Percentiles rank a stretch among this genome's conserved stretches.
Evolutionary conservation across 2,329 filamentous ascomycete species (phyloP).

Genomic region (Sporothrix schenckii): DNA sequence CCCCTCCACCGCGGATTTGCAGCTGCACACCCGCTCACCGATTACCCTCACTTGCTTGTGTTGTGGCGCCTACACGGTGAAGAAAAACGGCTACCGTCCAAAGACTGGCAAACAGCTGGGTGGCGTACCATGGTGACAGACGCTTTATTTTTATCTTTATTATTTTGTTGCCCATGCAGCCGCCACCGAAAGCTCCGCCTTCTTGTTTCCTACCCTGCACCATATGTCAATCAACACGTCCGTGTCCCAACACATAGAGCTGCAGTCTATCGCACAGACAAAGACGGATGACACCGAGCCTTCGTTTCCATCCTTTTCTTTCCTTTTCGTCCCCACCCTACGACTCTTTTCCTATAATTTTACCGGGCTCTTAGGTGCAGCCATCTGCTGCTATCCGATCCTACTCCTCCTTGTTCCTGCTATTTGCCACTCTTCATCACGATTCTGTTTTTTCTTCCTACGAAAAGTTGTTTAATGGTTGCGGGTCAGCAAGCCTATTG

Average conservation of each 20-base stretch:
- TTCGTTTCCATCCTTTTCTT: neutral
- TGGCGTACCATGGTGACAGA: neutral
- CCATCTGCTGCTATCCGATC: neutral
- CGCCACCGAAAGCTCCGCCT: neutral
- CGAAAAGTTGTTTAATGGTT: neutral
- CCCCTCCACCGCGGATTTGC: neutral
- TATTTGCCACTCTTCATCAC: neutral
- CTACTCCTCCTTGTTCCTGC: neutral
- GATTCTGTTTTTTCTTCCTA: neutral
- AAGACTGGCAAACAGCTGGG: neutral
- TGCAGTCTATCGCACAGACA: slow-evolving; percentile 10
- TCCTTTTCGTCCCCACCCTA: neutral
- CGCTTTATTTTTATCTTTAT: neutral
- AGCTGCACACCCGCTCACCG: slow-evolving; percentile 15
- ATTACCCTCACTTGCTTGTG: slow-evolving; percentile 3
- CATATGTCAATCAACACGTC: slow-evolving; percentile 17
- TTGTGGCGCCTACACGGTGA: slow-evolving; percentile 16
- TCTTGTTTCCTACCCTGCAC: neutral
- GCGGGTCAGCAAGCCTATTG: neutral
- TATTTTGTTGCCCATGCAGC: neutral
- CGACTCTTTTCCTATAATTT: neutral
- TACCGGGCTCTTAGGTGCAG: too few species aligned
- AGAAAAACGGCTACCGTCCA: neutral
- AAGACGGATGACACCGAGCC: neutral
- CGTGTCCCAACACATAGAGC: slow-evolving; percentile 14